A percentile compares a stretch with the other conserved stretches of the same genome.
phyloP scores from a whole-genome alignment of 202 grass and related monocot genomes.

The Elaeis oleifera region DNA sequence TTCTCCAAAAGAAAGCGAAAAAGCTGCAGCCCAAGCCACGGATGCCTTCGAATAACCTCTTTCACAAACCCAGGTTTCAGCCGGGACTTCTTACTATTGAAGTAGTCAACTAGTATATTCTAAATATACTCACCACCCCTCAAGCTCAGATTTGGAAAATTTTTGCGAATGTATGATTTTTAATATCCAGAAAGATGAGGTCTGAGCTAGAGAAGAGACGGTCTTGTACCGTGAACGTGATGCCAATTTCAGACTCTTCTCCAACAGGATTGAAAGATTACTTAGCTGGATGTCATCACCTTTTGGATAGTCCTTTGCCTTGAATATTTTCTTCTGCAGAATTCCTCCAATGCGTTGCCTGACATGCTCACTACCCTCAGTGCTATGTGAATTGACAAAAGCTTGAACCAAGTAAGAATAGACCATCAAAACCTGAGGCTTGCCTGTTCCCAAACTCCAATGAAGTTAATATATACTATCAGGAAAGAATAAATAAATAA shows the following conservation, averaged over 20 bases:
- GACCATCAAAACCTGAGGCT: slow-evolving; percentile 47
- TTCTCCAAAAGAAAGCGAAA: slow-evolving; percentile 66
- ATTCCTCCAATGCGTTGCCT: slow-evolving; percentile 73
- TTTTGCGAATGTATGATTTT: slow-evolving; percentile 65
- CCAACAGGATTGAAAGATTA: slow-evolving; percentile 45
- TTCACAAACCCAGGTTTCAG: slow-evolving; percentile 75
- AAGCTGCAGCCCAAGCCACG: slow-evolving; percentile 56
- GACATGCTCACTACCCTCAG: slow-evolving; percentile 54
- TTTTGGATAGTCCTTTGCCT: slow-evolving; percentile 69
- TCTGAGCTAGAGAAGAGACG: slow-evolving; percentile 53
- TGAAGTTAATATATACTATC: too few species aligned
- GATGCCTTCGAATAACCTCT: slow-evolving; percentile 65
- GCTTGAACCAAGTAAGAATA: slow-evolving; percentile 81
- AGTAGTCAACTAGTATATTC: slow-evolving; percentile 55
- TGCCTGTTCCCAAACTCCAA: slow-evolving; percentile 35
- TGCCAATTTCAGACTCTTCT: slow-evolving; percentile 55
- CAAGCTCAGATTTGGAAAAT: slow-evolving; percentile 42
- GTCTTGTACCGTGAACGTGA: slow-evolving; percentile 58
- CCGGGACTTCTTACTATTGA: slow-evolving; percentile 68
- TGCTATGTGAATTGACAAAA: slow-evolving; percentile 75
- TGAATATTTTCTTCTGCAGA: slow-evolving; percentile 88
- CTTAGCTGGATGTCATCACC: slow-evolving; percentile 34
- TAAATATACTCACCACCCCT: slow-evolving; percentile 52
- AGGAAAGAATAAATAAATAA: too few species aligned
- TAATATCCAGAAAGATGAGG: slow-evolving; percentile 76